Base-by-base conservation (phyloP, 1,139 yeast genomes). In the Lodderomyces jiufengensis region DNA sequence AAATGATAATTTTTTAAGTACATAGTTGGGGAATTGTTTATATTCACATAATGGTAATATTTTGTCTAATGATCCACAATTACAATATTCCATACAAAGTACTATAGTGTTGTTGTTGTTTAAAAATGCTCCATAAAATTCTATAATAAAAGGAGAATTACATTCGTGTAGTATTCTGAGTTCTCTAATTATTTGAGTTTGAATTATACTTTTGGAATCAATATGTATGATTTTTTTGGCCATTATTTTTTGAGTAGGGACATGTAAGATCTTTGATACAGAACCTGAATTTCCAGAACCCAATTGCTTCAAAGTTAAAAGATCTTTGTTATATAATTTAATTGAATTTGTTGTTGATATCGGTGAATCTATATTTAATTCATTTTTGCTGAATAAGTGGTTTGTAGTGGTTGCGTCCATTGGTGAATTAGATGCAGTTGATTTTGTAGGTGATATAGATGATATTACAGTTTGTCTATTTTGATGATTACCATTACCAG, bases 271-370 rank as follows among this genome's bases (percentile, higher is more conserved):
- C 54, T 88, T 87, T 36, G 86, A 72, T 3, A 92, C 99, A 1
- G 88, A 80, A 3, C 99, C 99, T 10, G 95, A 87, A 55, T 87
- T 90, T 6, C 99, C 99, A 23, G 87, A 73, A 9, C 99, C 99
- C 40, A 92, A 70, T 45, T 80, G 81, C 43, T 85, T 81, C 38
- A 92, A 59, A 21, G 80, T 77, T 15, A 87, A 75, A 30, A 94
- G 63, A 52, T 92, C 97, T 32, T 78, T 76, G 43, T 73, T 79
- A 39, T 73, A 70, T 36, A 84, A 66, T 39, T 76, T 74, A 18
- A 63, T 45, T 6, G 64, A 47, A 3, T 69, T 63, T 18, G 73
- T 66, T 5, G 29, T 27, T 29, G 66, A 58, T 9, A 65, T 51
- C 2, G 73, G 73, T 5, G 67, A 52, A 15, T 49, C 41, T 36